Evolutionary conservation across 306 rosid species (phyloP).

Genomic region (Prunus mume): DNA sequence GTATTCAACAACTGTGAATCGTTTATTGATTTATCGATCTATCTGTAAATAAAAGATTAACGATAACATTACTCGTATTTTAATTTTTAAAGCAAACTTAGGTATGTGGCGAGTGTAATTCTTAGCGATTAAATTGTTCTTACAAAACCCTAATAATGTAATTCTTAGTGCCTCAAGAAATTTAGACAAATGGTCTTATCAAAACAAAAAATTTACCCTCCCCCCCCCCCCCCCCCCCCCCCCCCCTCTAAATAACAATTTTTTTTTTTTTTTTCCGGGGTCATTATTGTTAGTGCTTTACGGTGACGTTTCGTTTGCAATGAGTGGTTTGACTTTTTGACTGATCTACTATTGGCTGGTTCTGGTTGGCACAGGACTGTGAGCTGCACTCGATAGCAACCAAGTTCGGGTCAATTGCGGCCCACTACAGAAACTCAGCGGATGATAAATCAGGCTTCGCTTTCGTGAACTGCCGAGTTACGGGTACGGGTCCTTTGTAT

Average conservation of each 20-base stretch:
- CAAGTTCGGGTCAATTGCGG: constrained; percentile 79
- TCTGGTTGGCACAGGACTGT: constrained; percentile 51
- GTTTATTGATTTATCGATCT: no score
- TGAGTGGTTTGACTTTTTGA: not conserved
- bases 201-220: not conserved
- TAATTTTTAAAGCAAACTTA: no score
- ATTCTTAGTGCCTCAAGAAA: not conserved
- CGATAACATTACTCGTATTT: no score
- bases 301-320: not conserved
- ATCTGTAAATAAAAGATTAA: no score
- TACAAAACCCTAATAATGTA: no score
- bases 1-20: no score
- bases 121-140: no score
- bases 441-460: constrained; percentile 78
- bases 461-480: constrained; percentile 64
- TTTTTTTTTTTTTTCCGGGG: no score
- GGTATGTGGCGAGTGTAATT: no score
- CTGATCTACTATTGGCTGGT: not conserved
- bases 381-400: constrained; percentile 75
- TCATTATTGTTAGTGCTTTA: not conserved
- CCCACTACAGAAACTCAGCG: constrained; percentile 54
- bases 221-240: no score
- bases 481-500: constrained; percentile 69
- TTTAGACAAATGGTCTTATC: not conserved
- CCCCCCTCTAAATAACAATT: no score